Base-by-base conservation (phyloP, 2,329 filamentous ascomycete genomes). In the Colletotrichum chlorophyti region DNA sequence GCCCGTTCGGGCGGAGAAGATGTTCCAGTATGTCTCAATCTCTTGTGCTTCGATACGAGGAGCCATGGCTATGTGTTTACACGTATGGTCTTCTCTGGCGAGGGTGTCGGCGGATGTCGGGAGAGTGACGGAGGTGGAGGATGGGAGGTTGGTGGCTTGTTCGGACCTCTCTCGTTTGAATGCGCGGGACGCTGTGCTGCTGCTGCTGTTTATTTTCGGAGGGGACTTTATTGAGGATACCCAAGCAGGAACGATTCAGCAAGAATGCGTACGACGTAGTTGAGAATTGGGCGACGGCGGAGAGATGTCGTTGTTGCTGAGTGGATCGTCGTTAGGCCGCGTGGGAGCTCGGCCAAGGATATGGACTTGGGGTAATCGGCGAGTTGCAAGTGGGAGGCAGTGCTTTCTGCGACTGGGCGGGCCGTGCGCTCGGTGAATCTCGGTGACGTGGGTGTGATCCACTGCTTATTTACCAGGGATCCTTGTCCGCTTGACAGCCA, bases 11-110 rank as follows among this genome's bases (percentile, higher is more conserved):
- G 82, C 76, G 51, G 81, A 74, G 70, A 87, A 87, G 72, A 87
- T 87, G 70, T 86, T 86, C 84, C 84, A 87, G 72, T 87, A 87
- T 48, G 84, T 87, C 66, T 87, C 84, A 66, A 87, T 84, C 72
- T 87, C 84, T 67, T 82, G 77, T 52, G 83, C 74, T 71, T 87
- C 84, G 70, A 87, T 87, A 70, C 83, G 82, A 69, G 83, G 83
- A 65, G 83, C 77, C 82, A 85, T 85, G 65, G 57, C n/a, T n/a
- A n/a, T 73, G 70, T n/a, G 15, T 27, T 29, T 38, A 47, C 21
- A 19, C 73, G 70, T 10, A 9, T 35, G 23, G 29, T 47, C 19
- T 10, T 15, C 37, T 21, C 37, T 46, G 23, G 11, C 15, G 52
- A 24, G 29, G 27, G 21, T 35, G 35, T 60, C 46, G 42, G 32